Evolutionary conservation across 1,139 yeast genomes (phyloP).

Genomic region (Hansenula anomala): DNA sequence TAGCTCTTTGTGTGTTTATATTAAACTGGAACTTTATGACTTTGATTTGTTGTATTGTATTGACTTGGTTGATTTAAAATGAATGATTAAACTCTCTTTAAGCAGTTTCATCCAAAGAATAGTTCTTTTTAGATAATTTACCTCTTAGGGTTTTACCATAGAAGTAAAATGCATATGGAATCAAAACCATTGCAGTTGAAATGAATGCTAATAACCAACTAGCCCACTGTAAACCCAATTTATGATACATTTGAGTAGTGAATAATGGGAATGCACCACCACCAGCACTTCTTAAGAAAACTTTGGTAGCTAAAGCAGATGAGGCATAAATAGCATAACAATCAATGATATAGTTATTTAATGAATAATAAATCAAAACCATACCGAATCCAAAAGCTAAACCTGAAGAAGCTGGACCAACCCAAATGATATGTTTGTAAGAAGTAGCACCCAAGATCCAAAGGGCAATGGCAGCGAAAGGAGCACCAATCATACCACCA

Average conservation of each 20-base stretch:
- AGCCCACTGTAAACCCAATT: constrained; percentile 77
- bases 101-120: constrained; percentile 31
- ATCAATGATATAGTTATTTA: constrained; percentile 86
- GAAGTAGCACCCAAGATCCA: constrained; percentile 91
- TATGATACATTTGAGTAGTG: constrained; percentile 74
- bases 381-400: constrained; percentile 87
- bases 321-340: constrained; percentile 88
- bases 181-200: constrained; percentile 75
- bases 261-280: constrained; percentile 86
- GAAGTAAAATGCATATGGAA: constrained; percentile 74
- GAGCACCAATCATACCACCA: constrained; percentile 89
- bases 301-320: constrained; percentile 85
- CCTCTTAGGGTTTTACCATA: constrained; percentile 64
- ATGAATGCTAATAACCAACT: constrained; percentile 80
- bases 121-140: constrained; percentile 63
- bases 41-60: no score
- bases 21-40: no score
- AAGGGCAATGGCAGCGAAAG: constrained; percentile 82
- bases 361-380: constrained; percentile 83
- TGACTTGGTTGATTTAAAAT: no score
- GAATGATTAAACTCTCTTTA: no score
- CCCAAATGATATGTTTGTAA: constrained; percentile 77
- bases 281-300: constrained; percentile 79
- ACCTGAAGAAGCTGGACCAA: constrained; percentile 91
- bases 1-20: no score